Base-by-base conservation (phyloP, 768 basidiomycete species). In the Suillus variegatus region DNA sequence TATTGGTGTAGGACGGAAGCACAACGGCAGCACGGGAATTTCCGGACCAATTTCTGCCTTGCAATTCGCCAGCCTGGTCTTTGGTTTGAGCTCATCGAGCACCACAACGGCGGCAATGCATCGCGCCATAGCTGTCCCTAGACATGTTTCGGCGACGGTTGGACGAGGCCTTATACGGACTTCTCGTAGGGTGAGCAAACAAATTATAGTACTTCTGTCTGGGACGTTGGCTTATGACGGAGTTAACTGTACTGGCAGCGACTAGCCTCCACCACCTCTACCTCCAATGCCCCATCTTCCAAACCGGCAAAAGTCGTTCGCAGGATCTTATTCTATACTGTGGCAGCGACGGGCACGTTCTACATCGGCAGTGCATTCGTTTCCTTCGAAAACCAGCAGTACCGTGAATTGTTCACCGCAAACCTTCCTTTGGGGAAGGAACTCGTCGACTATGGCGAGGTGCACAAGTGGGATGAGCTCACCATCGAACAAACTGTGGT, bases 401-500 rank as follows among this genome's bases (percentile, higher is more conserved):
- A 96, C 81, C 88, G 92, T 73, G 91, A 96, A 69, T 84, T 97
- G 74, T 97, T 97, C 82, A 84, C 88, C 64, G 86, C 89, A 70
- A 82, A 85, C 51, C 87, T 95, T 62, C 96, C 96, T 2, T 82
- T 93, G 46, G 95, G 89, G 36, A 85, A 90, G 67, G 73, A 85
- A 20, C 82, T 96, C 76, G 82, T 96, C 47, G 90, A 95, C 65
- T 94, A 88, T 72, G 92, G 91, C 12, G 94, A 97, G 72, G 82
- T 84, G 36, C 81, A 88, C 64, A 84, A 87, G 16, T 95, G 93
- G 92, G 92, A 95, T 70, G 85, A 82, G 7, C 78, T 93, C 66
- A 92, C 93, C 40, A 65, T 87, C 22, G 81, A 84, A 61, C 82
- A 89, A 66, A 82, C 86, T 51, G 71, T 90, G 66, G 81, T 87